Percentiles rank a stretch among this genome's conserved stretches.
Evolutionary conservation across 177 flowering plant genomes (phyloP).

Genomic region (Tripterygium wilfordii): DNA sequence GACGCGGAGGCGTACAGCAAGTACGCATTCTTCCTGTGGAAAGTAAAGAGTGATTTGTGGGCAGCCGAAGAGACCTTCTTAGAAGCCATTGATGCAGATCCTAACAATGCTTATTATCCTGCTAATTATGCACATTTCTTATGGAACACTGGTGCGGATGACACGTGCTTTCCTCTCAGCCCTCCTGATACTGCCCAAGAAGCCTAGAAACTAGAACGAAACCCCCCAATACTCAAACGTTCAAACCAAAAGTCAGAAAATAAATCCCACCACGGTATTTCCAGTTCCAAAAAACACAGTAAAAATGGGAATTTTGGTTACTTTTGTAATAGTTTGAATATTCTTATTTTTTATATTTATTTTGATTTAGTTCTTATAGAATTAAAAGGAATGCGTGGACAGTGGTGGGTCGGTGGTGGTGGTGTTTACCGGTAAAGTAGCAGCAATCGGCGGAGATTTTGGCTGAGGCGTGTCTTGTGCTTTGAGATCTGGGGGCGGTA

Average conservation of each 20-base stretch:
- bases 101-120: constrained; percentile 53
- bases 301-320: too few relatives aligned
- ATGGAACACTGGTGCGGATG: constrained; percentile 87
- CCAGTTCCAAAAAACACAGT: too few relatives aligned
- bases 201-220: neutral
- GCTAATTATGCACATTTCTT: constrained; percentile 82
- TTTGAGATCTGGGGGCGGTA: too few relatives aligned
- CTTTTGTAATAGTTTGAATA: too few relatives aligned
- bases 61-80: constrained; percentile 81
- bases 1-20: constrained; percentile 73
- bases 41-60: constrained; percentile 53
- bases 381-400: too few relatives aligned
- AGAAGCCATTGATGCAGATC: constrained; percentile 79
- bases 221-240: neutral
- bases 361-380: too few relatives aligned
- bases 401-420: too few relatives aligned
- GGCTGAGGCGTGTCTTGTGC: too few relatives aligned
- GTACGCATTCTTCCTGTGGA: constrained; percentile 83
- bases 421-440: too few relatives aligned
- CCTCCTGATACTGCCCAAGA: constrained; percentile 7
- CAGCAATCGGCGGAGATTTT: too few relatives aligned
- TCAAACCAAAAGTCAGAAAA: neutral
- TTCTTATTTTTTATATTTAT: too few relatives aligned
- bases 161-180: constrained; percentile 71
- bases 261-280: too few relatives aligned